Base-by-base conservation (phyloP, 768 basidiomycete species). In the Pulveroboletus frians region DNA sequence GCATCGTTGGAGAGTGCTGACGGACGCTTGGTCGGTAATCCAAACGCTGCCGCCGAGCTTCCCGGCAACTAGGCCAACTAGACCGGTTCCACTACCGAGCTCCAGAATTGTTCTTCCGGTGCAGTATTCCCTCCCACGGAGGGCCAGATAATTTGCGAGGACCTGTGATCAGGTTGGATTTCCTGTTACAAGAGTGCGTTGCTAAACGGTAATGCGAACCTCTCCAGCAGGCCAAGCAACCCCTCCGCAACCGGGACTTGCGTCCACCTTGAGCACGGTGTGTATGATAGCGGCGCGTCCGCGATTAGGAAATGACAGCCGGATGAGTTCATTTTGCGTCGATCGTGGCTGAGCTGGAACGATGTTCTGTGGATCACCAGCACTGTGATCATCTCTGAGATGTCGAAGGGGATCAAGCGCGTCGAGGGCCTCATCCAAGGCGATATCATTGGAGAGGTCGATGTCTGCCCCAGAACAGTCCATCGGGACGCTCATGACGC, bases 221-320 rank as follows among this genome's bases (percentile, higher is more conserved):
- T 91, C 81, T 56, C 92, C 93, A 8, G 92, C 89, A 4, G 90
- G 90, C 93, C 93, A 95, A 3, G 88, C 83, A 34, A 93, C 79
- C 5, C 93, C 93, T 13, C 93, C 93, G 64, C 93, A 96, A 1
- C 93, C 93, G 15, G 89, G 88, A 37, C 83, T 74, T 8, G 91
- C 82, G 64, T 94, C 90, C 3, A 93, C 77, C 18, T 73, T 70
- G 34, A 94, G 76, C 4, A 62, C 51, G 49, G 85, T 49, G 40
- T 49, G 52, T 50, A 59, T 46, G 36, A 37, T 18, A 32, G 52
- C 40, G 41, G 49, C 41, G 41, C 42, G 29, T 14, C 23, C 47
- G 35, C 9, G 27, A 9, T 47, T 38, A 21, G 66, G 53, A 50
- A 73, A 72, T 2, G 73, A 68, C 42, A 85, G 68, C 7, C 67